Conservation (phyloP, 1,139 yeast genomes). For the Lipomyces yarrowii region DNA sequence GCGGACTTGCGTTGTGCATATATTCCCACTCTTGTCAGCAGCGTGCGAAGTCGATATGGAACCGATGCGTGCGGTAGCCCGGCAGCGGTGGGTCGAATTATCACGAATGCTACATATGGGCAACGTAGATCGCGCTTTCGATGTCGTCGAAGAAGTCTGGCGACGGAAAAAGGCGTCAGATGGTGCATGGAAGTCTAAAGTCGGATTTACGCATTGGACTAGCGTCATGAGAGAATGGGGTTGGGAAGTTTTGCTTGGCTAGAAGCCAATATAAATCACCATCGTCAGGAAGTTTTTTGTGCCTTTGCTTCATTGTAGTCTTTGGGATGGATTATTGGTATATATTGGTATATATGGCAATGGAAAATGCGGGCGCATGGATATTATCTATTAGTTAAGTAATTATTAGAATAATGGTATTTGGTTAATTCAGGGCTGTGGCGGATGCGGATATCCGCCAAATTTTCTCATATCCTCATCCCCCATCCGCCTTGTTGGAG, state of each 20-base stretch:
- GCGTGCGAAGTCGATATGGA: conserved; percentile 64
- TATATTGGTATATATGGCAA: background rate
- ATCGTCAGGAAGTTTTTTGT: too few species aligned
- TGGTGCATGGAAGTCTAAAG: conserved; percentile 27
- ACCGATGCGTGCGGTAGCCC: conserved; percentile 66
- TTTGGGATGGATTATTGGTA: too few species aligned
- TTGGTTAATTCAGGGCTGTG: too few species aligned
- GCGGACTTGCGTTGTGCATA: conserved; percentile 58
- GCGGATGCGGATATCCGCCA: too few species aligned
- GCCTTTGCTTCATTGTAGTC: too few species aligned
- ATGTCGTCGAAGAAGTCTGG: conserved; percentile 75
- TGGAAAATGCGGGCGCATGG: background rate
- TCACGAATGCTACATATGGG: conserved; percentile 63
- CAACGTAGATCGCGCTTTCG: conserved; percentile 63
- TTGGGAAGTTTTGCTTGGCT: conserved; percentile 63
- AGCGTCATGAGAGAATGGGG: conserved; percentile 73
- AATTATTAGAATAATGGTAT: too few species aligned
- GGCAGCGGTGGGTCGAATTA: conserved; percentile 59
- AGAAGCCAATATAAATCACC: background rate
- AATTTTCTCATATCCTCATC: too few species aligned
- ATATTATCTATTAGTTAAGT: background rate
- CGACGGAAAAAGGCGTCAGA: conserved; percentile 53
- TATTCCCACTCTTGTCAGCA: conserved; percentile 63
- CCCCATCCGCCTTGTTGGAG: too few species aligned
- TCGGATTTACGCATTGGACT: conserved; percentile 56